Percentiles rank a stretch among this genome's conserved stretches.
Conservation (phyloP, 2,329 filamentous ascomycete species). For the Fusarium foetens region DNA sequence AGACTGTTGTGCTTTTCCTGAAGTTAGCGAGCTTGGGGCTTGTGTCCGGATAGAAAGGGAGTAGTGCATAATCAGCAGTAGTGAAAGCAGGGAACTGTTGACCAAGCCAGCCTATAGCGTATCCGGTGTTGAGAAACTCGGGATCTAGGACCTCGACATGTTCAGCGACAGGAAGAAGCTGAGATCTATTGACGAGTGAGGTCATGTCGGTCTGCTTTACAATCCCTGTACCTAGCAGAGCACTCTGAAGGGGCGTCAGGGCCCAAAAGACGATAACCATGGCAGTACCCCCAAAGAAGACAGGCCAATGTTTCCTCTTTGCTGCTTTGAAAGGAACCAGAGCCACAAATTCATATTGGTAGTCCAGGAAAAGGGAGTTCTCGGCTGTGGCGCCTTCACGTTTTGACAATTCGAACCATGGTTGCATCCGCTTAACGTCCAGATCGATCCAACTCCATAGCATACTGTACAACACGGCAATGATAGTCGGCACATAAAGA, state of each 20-base stretch:
- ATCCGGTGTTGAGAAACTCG: slow-evolving; percentile 56
- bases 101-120: slow-evolving; percentile 58
- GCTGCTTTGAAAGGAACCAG: slow-evolving; percentile 48
- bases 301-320: slow-evolving; percentile 58
- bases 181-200: slow-evolving; percentile 5
- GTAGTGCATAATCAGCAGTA: slow-evolving; percentile 52
- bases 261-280: slow-evolving; percentile 65
- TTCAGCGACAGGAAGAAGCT: slow-evolving; percentile 31
- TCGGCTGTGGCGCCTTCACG: slow-evolving; percentile 53
- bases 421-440: slow-evolving; percentile 67
- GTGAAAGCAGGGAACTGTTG: slow-evolving; percentile 58
- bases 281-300: slow-evolving; percentile 58
- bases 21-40: neutral
- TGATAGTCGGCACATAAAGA: slow-evolving; percentile 63
- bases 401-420: slow-evolving; percentile 67
- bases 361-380: slow-evolving; percentile 62
- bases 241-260: slow-evolving; percentile 64
- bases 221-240: slow-evolving; percentile 58
- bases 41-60: slow-evolving; percentile 53
- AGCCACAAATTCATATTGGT: slow-evolving; percentile 57
- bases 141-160: slow-evolving; percentile 45
- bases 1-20: slow-evolving; percentile 31
- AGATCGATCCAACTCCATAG: slow-evolving; percentile 70
- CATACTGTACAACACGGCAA: slow-evolving; percentile 65
- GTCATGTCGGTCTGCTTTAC: slow-evolving; percentile 38